phyloP scores from a whole-genome alignment of 2,329 filamentous ascomycete genomes.

The Talaromyces albobiverticillius region DNA sequence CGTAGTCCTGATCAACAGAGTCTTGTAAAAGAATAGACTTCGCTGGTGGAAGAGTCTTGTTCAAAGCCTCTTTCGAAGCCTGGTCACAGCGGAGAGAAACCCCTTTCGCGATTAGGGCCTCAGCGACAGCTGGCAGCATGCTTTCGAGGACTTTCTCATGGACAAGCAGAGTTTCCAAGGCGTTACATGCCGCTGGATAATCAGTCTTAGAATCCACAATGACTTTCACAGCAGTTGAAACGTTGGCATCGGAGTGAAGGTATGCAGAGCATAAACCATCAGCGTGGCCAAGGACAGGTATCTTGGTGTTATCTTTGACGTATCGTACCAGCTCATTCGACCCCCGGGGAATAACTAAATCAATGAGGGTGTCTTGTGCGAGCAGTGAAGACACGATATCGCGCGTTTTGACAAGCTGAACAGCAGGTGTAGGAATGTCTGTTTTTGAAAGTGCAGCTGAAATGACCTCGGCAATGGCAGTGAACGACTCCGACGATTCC shows the following conservation, averaged over 20 bases:
- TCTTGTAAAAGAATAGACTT: conserved; percentile 57
- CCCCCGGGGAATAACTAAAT: conserved; percentile 90
- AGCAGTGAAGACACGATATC: conserved; percentile 89
- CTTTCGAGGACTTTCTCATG: conserved; percentile 67
- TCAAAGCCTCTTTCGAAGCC: conserved; percentile 63
- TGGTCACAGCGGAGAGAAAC: conserved; percentile 81
- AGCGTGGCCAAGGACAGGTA: conserved; percentile 93
- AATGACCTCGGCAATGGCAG: conserved; percentile 83
- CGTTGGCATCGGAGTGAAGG: conserved; percentile 74
- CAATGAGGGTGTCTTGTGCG: conserved; percentile 79
- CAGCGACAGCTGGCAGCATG: conserved; percentile 68
- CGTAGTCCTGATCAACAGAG: conserved; percentile 68
- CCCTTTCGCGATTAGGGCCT: conserved; percentile 69
- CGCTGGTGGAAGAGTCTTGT: conserved; percentile 42
- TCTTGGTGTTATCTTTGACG: conserved; percentile 87
- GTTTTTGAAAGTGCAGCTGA: conserved; percentile 71
- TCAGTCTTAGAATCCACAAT: conserved; percentile 89
- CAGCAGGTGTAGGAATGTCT: conserved; percentile 75
- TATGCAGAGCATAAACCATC: conserved; percentile 90
- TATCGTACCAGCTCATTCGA: conserved; percentile 86
- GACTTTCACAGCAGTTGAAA: conserved; percentile 68
- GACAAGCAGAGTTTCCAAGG: conserved; percentile 86
- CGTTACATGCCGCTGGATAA: conserved; percentile 95
- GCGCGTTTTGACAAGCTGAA: conserved; percentile 91
- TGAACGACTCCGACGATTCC: conserved; percentile 92